These are phyloP conservation scores for Beauveria bassiana DNA, from an alignment of 2,329 filamentous ascomycete genomes.

Conservation along the genomic window DNA sequence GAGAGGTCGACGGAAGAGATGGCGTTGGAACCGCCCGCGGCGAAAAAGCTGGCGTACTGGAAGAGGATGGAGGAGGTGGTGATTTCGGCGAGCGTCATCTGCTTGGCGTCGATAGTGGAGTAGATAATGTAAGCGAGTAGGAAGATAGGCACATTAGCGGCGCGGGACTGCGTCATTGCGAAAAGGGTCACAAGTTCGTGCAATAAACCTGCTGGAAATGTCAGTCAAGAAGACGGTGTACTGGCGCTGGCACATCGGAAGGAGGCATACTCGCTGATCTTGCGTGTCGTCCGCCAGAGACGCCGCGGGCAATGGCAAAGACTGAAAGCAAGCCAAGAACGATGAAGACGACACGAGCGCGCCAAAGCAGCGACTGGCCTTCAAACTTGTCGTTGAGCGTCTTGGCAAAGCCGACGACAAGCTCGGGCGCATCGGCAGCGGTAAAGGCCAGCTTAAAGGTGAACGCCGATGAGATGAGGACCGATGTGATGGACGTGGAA, in stretches of 20 bases:
- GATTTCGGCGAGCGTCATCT: constrained; percentile 49
- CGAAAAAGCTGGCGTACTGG: constrained; percentile 80
- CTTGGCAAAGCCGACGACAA: constrained; percentile 46
- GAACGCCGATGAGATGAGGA: constrained; percentile 49
- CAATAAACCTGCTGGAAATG: constrained; percentile 33
- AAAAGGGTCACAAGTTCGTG: constrained; percentile 71
- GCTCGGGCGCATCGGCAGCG: constrained; percentile 77
- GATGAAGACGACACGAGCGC: constrained; percentile 43
- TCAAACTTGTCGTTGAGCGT: constrained; percentile 33
- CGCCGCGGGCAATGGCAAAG: constrained; percentile 32
- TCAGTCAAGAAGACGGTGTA: background rate
- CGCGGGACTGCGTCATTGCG: constrained; percentile 77
- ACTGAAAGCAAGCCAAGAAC: constrained; percentile 33
- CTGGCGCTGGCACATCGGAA: too few species aligned
- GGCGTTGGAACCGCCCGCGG: constrained; percentile 83
- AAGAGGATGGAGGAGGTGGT: constrained; percentile 67
- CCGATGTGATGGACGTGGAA: constrained; percentile 32
- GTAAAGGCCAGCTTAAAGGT: constrained; percentile 90
- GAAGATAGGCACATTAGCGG: constrained; percentile 79
- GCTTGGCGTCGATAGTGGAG: constrained; percentile 34
- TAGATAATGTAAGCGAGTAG: constrained; percentile 61
- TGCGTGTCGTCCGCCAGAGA: constrained; percentile 21
- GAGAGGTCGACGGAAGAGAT: constrained; percentile 94
- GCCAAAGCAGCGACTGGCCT: constrained; percentile 37
- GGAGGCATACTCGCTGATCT: constrained; percentile 22